Base-by-base conservation (phyloP, 148 eudicot genomes). In the Nepenthes gracilis region DNA sequence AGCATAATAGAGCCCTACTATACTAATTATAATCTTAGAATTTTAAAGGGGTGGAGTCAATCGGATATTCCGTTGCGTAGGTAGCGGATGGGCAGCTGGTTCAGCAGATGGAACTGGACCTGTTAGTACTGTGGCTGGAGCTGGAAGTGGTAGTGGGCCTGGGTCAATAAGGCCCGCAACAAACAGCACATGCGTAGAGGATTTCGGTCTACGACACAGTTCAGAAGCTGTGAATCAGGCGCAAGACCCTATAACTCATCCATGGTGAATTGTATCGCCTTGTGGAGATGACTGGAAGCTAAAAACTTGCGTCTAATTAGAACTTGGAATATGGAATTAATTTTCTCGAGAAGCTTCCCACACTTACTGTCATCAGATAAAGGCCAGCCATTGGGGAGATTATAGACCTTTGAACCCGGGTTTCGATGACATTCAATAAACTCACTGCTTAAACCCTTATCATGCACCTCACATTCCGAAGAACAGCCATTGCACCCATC, bases 171-270 rank as follows among this genome's bases (percentile, higher is more conserved):
- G n/a, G n/a, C n/a, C n/a, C n/a, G n/a, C n/a, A n/a, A n/a, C n/a
- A n/a, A n/a, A n/a, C n/a, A n/a, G n/a, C n/a, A n/a, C 52, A 93
- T 93, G 68, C 97, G 86, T 35, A 75, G 2, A 35, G 97, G 99
- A 38, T 87, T 70, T 71, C 84, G 83, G 58, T 84, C 95, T 60
- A 86, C 56, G 40, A 82, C 83, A 37, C 66, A 82, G 64, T 70
- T 76, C n/a, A 89, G 78, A 74, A 86, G 85, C 71, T 75, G 81
- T 43, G 92, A 81, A 77, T 85, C 85, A 78, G 74, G 81, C 64
- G 76, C 83, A 65, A 85, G 75, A 33, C 76, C 72, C 60, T 83
- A 89, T 53, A 93, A 64, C 73, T 93, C 95, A 56, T 82, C 85
- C 62, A 83, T 74, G 36, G 96, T 77, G 70, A 71, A 82, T 32